A percentile compares a stretch with the other conserved stretches of the same genome.
phyloP scores from a whole-genome alignment of 2,329 filamentous ascomycete genomes.

The Hyphodiscus sp. region DNA sequence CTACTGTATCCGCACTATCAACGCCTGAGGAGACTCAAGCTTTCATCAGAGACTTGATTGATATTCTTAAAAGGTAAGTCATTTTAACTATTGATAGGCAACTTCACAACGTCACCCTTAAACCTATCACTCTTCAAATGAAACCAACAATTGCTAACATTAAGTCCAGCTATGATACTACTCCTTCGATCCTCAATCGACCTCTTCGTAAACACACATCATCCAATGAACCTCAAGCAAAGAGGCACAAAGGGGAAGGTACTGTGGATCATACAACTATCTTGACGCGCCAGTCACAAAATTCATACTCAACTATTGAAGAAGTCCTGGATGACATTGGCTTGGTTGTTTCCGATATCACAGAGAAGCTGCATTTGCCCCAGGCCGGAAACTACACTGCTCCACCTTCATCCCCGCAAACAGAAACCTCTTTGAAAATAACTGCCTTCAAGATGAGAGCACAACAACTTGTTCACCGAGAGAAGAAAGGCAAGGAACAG shows the following conservation, averaged over 20 bases:
- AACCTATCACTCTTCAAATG: constrained; percentile 4
- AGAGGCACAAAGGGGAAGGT: constrained; percentile 53
- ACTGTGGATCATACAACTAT: constrained; percentile 38
- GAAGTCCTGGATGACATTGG: constrained; percentile 56
- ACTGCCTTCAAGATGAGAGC: constrained; percentile 53
- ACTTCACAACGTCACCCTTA: constrained; percentile 4
- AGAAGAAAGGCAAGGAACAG: constrained; percentile 45
- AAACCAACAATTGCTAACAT: constrained; percentile 22
- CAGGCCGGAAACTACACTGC: constrained; percentile 23
- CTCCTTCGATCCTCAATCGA: constrained; percentile 48
- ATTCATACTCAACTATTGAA: constrained; percentile 54
- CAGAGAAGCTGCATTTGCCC: constrained; percentile 41
- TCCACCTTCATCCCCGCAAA: constrained; percentile 15
- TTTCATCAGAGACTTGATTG: constrained; percentile 37
- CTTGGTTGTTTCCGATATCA: constrained; percentile 40
- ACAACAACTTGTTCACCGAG: constrained; percentile 55
- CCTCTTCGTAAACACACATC: constrained; percentile 39
- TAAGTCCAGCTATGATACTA: constrained; percentile 45
- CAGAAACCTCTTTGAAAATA: constrained; percentile 23
- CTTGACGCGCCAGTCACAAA: constrained; percentile 29
- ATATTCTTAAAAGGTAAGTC: constrained; percentile 38
- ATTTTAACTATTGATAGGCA: too few relatives aligned
- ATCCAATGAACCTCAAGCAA: constrained; percentile 48
- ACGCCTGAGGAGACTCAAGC: constrained; percentile 28
- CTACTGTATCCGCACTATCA: constrained; percentile 7